phyloP scores from a whole-genome alignment of 1,139 yeast genomes.

The Schizosaccharomyces versatilis region DNA sequence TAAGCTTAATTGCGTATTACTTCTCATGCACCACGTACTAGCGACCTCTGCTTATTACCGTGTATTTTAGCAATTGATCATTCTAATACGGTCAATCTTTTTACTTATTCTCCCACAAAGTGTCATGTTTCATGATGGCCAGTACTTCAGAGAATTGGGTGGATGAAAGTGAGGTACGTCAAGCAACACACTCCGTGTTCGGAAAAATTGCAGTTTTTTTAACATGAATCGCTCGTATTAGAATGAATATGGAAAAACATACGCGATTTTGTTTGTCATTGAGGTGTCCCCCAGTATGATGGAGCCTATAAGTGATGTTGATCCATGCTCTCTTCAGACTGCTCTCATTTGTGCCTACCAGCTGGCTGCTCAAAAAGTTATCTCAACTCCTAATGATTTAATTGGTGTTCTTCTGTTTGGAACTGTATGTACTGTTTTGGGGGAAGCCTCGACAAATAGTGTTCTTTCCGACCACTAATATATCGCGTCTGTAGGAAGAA shows the following conservation, averaged over 20 bases:
- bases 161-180: too few species aligned
- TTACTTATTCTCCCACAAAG: too few species aligned
- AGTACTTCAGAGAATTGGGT: too few species aligned
- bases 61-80: too few species aligned
- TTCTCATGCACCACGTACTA: too few species aligned
- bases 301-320: slow-evolving; percentile 9
- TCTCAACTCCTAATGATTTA: slow-evolving; percentile 16
- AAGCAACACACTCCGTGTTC: too few species aligned
- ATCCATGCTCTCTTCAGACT: slow-evolving; percentile 7
- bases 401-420: slow-evolving; percentile 21
- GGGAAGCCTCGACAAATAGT: background rate
- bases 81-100: too few species aligned
- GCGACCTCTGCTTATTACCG: too few species aligned
- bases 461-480: background rate
- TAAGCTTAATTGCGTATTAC: too few species aligned
- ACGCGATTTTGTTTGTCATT: slow-evolving; percentile 20
- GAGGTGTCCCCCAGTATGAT: slow-evolving; percentile 20
- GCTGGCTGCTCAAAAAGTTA: slow-evolving; percentile 17
- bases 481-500: slow-evolving; percentile 9
- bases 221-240: too few species aligned
- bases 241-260: slow-evolving; percentile 12
- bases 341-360: slow-evolving; percentile 19
- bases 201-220: too few species aligned
- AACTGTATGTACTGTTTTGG: background rate
- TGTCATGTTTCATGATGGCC: too few species aligned